These are phyloP conservation scores for Chimonanthus salicifolius DNA, from an alignment of 164 flowering plant genomes.

Conservation along the genomic window DNA sequence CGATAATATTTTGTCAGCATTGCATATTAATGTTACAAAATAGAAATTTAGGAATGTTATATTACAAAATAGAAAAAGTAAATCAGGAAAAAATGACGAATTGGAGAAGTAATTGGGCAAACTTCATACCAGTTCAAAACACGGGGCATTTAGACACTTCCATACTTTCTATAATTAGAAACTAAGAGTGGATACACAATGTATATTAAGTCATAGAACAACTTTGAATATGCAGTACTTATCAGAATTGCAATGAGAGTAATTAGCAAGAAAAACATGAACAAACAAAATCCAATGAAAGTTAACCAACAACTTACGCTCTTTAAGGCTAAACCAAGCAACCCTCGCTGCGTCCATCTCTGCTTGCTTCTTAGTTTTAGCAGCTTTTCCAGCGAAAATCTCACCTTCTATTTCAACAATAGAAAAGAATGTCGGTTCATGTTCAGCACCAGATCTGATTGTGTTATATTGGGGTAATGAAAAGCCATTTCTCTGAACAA, in stretches of 20 bases:
- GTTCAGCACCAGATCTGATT: slow-evolving; percentile 27
- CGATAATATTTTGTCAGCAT: no score
- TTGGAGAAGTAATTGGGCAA: no score
- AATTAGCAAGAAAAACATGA: not conserved
- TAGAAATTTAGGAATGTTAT: no score
- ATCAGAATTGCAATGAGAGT: no score
- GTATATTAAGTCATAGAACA: no score
- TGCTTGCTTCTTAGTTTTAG: slow-evolving; percentile 51
- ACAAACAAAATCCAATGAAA: not conserved
- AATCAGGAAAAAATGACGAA: not conserved
- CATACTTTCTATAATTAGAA: no score
- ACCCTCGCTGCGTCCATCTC: slow-evolving; percentile 52
- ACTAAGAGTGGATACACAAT: no score
- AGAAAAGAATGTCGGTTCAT: slow-evolving; percentile 27
- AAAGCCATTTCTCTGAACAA: slow-evolving; percentile 42
- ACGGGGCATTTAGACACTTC: no score
- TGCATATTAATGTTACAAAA: no score
- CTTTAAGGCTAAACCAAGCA: slow-evolving; percentile 37
- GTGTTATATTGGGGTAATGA: slow-evolving; percentile 50
- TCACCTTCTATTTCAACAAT: slow-evolving; percentile 45
- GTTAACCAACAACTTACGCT: slow-evolving; percentile 29
- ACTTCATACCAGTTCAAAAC: no score
- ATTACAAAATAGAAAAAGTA: no score
- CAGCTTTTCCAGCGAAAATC: slow-evolving; percentile 35
- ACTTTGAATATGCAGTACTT: no score